Evolutionary conservation across 805 yeast species (phyloP).

Genomic region (Starmerella powellii): DNA sequence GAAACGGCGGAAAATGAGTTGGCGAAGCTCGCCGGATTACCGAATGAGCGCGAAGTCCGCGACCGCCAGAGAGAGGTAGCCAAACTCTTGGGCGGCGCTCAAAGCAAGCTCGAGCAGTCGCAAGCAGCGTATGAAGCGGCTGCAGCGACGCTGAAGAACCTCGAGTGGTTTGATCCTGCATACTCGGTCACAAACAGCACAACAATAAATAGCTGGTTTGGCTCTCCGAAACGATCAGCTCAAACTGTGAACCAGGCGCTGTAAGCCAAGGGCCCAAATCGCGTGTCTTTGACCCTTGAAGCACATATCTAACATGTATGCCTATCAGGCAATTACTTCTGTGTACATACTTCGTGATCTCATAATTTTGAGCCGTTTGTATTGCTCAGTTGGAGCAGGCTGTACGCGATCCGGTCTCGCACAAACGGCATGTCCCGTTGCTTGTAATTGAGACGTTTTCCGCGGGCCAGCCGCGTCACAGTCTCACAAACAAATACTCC

Average conservation of each 20-base stretch:
- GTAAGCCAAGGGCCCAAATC: background rate
- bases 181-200: background rate
- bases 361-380: background rate
- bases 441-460: slow-evolving; percentile 39
- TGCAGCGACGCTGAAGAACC: background rate
- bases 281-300: too few species aligned
- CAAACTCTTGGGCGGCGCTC: slow-evolving; percentile 26
- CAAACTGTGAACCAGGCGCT: too few species aligned
- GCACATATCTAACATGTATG: too few species aligned
- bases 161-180: slow-evolving; percentile 4
- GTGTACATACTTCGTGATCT: background rate
- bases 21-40: slow-evolving; percentile 35
- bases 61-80: slow-evolving; percentile 7
- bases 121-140: background rate
- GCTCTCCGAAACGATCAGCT: background rate
- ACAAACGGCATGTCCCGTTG: slow-evolving; percentile 59
- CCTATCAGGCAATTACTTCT: too few species aligned
- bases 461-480: slow-evolving; percentile 48
- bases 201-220: background rate
- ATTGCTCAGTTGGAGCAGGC: slow-evolving; percentile 3
- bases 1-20: slow-evolving; percentile 60
- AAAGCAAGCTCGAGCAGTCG: slow-evolving; percentile 23
- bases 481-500: slow-evolving; percentile 86
- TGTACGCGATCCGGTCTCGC: slow-evolving; percentile 52
- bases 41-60: background rate